Conservation (phyloP, 2,329 filamentous ascomycete species). For the Penicillium sp. region DNA sequence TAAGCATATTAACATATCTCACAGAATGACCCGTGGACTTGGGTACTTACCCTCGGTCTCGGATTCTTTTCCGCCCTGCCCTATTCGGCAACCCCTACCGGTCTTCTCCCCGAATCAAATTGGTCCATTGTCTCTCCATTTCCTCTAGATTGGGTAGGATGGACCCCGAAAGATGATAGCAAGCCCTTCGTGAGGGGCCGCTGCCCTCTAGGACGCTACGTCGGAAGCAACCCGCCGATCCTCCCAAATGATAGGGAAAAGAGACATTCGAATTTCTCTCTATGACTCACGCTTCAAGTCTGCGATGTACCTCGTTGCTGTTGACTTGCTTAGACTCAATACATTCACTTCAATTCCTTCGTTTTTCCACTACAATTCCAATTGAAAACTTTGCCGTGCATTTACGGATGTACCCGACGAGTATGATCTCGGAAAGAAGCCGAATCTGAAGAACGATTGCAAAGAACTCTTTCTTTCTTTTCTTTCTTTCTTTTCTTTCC, state of each 20-base stretch:
- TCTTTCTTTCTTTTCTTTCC: neutral
- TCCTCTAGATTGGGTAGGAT: neutral
- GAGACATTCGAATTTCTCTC: neutral
- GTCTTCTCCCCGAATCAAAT: constrained; percentile 12
- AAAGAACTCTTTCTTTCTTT: neutral
- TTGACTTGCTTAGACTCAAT: neutral
- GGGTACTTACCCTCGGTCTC: constrained; percentile 2
- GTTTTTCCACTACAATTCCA: neutral
- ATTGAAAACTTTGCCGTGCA: constrained; percentile 1
- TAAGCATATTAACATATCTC: neutral
- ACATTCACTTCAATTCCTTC: neutral
- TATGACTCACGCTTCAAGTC: constrained; percentile 15
- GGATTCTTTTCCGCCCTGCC: constrained; percentile 24
- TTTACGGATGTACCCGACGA: neutral
- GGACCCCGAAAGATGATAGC: constrained; percentile 3
- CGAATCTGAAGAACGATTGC: neutral
- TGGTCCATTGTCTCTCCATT: neutral
- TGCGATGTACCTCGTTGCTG: neutral
- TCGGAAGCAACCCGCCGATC: constrained; percentile 1
- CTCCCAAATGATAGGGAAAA: neutral
- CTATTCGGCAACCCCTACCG: constrained; percentile 8
- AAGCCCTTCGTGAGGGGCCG: neutral
- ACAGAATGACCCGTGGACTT: no score
- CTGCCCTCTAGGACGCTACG: neutral
- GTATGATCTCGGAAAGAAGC: constrained; percentile 11